A percentile compares a stretch with the other conserved stretches of the same genome.
Conservation (phyloP, 169 alveolate genomes). For the Plasmodium yoelii region DNA sequence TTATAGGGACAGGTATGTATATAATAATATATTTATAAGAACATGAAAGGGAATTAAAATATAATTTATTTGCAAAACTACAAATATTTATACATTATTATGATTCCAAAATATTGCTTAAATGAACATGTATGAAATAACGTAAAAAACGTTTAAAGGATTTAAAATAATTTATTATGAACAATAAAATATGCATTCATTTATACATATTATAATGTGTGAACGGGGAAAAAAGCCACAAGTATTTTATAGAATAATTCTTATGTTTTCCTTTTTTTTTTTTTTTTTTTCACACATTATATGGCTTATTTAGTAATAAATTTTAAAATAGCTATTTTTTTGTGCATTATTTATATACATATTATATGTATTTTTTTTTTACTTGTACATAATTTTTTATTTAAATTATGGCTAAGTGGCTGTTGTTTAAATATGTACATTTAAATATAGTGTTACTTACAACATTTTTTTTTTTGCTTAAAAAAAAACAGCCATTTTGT, state of each 20-base stretch:
- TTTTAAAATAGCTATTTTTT: constrained; percentile 21
- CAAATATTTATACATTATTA: no score
- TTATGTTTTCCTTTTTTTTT: neutral
- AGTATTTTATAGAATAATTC: neutral
- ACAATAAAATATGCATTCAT: neutral
- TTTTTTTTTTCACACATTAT: neutral
- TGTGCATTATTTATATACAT: constrained; percentile 36
- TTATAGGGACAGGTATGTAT: no score
- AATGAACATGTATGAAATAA: no score
- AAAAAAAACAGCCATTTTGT: constrained; percentile 28
- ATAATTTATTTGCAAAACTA: no score
- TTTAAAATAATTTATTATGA: no score
- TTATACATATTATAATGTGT: neutral
- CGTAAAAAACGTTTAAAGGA: no score
- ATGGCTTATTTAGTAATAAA: neutral
- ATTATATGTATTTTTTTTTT: constrained; percentile 10
- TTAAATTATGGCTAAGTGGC: constrained; percentile 19
- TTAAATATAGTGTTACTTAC: constrained; percentile 37
- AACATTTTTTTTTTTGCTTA: constrained; percentile 2
- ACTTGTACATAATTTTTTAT: constrained; percentile 13
- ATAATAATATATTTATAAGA: no score
- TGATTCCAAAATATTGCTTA: no score
- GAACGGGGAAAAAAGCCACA: neutral
- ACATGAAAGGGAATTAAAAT: no score
- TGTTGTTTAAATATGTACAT: constrained; percentile 58